Base-by-base conservation (phyloP, 2,329 filamentous ascomycete genomes). In the Xylariaceae sp. region DNA sequence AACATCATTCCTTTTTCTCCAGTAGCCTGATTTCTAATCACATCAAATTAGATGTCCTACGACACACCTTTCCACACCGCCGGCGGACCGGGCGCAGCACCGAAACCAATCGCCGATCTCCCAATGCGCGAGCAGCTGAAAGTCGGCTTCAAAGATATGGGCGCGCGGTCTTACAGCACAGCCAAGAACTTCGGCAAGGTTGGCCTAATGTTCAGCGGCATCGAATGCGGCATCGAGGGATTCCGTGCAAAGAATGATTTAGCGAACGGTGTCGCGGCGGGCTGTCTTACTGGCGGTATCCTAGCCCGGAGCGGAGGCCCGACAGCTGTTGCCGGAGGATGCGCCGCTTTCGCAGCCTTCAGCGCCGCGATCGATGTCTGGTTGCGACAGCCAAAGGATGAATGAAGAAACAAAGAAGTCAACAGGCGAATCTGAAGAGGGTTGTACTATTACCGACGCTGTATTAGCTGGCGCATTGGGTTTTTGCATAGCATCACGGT, bases 141-240 rank as follows among this genome's bases (percentile, higher is more conserved):
- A 58, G 76, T 83, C 67, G 94, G 94, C 47, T 91, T 99, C 78
- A 92, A 89, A 72, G 94, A 99, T 73, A 97, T 99, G 92, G 94
- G 94, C 62, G 75, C 81, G 59, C 85, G 91, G 10, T 93, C 91
- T 4, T 90, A 81, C 73, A 88, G 86, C 58, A 91, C 87, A 41
- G 94, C 92, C 49, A 94, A 92, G 77, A 97, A 95, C 78, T 99
- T 99, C 70, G 93, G 91, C 58, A 88, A 92, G 64, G 91, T 99
- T 43, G 94, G 94, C 65, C 89, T 91, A 2, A 82, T 97, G 16
- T 99, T 95, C 77, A 83, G 86, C 13, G 93, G 93, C 33, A 96
- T 94, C 47, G 94, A 99, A 76, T 99, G 94, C 77, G 92, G 90
- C 60, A 92, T 99, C 68, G 94, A 99, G 73, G 92, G 92, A 0